Base-by-base conservation (phyloP, 108 stramenopile species). In the Fistulifera pelliculosa region DNA sequence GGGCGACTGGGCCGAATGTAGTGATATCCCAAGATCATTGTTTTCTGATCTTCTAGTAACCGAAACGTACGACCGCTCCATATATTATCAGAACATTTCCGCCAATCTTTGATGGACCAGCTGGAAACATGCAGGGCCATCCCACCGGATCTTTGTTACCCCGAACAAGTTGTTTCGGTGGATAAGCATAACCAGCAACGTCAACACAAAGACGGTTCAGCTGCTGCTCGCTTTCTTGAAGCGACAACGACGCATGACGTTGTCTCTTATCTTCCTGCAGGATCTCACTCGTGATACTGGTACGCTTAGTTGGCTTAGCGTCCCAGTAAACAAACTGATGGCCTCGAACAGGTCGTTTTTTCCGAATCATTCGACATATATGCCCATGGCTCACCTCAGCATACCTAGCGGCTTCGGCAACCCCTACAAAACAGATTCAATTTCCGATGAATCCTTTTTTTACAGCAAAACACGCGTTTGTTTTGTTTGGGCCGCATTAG, bases 1-100 rank as follows among this genome's bases (percentile, higher is more conserved):
- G 22, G 39, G 24, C 61, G 51, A 6, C 44, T 47, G 25, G 61
- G 61, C 19, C 51, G 52, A 17, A 42, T 14, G 41, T 53, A 53
- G 23, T 17, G 51, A 52, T 62, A 62, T 4, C 61, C 52, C 31
- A 35, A 35, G 3, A 35, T 35, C 44, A 22, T 18, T 6, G 44
- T 47, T 11, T 47, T 47, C 8, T 35, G 6, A 35, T 35, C 31
- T 35, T 35, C 31, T 35, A 35, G 8, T 6, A 35, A 8, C 8
- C 8, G 3, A 35, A 6, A 35, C 31, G 3, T 35, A 3, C 31
- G 31, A 6, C 31, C 31, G 3, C 8, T 35, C 31, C 31, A 35
- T 8, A 35, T 8, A 35, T 35, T n/a, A n/a, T n/a, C 6, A 35
- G 8, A 35, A 35, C 8, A 35, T 8, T 35, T 35, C 6, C 31